These are phyloP conservation scores for Colletotrichum truncatum DNA, from an alignment of 2,329 filamentous ascomycete genomes.

Conservation along the genomic window DNA sequence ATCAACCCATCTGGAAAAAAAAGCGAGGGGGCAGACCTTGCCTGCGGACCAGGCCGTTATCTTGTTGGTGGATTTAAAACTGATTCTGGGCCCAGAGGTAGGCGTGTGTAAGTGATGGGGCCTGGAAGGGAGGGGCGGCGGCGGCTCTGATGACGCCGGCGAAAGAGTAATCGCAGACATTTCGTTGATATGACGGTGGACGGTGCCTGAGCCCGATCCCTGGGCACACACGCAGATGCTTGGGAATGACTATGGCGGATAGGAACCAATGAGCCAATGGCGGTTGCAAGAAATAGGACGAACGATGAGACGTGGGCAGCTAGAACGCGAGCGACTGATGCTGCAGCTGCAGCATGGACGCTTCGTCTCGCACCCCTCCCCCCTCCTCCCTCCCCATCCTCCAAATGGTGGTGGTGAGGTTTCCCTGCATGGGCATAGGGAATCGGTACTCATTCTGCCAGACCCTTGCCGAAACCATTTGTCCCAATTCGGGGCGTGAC, in stretches of 20 bases:
- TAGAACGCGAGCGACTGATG: conserved; percentile 10
- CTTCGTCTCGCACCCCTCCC: conserved; percentile 18
- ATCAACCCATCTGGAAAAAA: conserved; percentile 29
- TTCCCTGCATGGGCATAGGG: not conserved
- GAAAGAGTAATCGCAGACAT: not conserved
- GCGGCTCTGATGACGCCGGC: conserved; percentile 6
- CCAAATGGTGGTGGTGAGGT: conserved; percentile 11
- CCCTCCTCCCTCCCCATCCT: too few relatives aligned
- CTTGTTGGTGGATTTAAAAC: conserved; percentile 21
- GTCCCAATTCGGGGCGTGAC: conserved; percentile 1
- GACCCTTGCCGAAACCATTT: not conserved
- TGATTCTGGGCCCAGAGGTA: not conserved
- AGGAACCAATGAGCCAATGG: conserved; percentile 9
- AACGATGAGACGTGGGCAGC: conserved; percentile 11
- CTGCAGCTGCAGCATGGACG: conserved; percentile 9
- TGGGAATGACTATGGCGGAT: not conserved
- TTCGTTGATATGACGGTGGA: conserved; percentile 1
- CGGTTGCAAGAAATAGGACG: conserved; percentile 5
- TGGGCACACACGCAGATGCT: conserved; percentile 23
- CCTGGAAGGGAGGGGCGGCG: not conserved
- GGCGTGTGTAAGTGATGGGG: not conserved
- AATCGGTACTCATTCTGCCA: conserved; percentile 5
- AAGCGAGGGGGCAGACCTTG: not conserved
- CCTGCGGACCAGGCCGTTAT: conserved; percentile 1
- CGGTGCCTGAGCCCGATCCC: conserved; percentile 21